These are phyloP conservation scores for Colletotrichum sansevieriae DNA, from an alignment of 2,329 filamentous ascomycete genomes.

Conservation along the genomic window DNA sequence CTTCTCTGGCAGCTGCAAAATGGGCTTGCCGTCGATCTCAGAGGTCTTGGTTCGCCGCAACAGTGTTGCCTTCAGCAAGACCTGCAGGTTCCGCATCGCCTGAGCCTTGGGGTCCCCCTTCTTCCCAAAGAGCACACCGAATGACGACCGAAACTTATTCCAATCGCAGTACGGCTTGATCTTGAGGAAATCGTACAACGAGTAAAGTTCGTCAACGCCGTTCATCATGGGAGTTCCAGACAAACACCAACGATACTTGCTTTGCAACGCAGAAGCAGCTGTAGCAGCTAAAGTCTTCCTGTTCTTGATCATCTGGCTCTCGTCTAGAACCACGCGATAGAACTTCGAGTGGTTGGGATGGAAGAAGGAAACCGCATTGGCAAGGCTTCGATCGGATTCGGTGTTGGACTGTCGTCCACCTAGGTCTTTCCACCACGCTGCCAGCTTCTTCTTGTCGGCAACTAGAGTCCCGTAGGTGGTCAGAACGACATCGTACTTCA, in stretches of 20 bases:
- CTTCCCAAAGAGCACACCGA: conserved; percentile 55
- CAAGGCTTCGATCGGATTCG: conserved; percentile 53
- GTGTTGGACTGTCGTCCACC: conserved; percentile 54
- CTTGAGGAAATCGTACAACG: conserved; percentile 80
- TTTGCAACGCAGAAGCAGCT: conserved; percentile 63
- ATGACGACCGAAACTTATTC: conserved; percentile 69
- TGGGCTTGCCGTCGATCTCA: conserved; percentile 82
- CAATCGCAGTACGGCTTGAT: conserved; percentile 81
- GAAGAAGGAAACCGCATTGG: conserved; percentile 67
- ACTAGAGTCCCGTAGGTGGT: conserved; percentile 83
- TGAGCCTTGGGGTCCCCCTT: conserved; percentile 65
- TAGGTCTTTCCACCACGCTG: conserved; percentile 53
- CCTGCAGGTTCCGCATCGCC: conserved; percentile 80
- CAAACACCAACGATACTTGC: conserved; percentile 78
- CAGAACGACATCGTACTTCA: conserved; percentile 78
- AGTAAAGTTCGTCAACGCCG: conserved; percentile 80
- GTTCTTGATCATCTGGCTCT: conserved; percentile 87
- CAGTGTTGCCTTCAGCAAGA: conserved; percentile 83
- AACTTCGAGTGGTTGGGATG: conserved; percentile 70
- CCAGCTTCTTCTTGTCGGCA: conserved; percentile 73
- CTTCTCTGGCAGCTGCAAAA: conserved; percentile 77
- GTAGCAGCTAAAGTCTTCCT: conserved; percentile 68
- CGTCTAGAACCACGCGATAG: conserved; percentile 81
- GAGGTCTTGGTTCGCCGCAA: conserved; percentile 86
- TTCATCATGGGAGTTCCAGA: conserved; percentile 94